Conservation (phyloP, 2,329 filamentous ascomycete genomes). For the Leptographium flavum region DNA sequence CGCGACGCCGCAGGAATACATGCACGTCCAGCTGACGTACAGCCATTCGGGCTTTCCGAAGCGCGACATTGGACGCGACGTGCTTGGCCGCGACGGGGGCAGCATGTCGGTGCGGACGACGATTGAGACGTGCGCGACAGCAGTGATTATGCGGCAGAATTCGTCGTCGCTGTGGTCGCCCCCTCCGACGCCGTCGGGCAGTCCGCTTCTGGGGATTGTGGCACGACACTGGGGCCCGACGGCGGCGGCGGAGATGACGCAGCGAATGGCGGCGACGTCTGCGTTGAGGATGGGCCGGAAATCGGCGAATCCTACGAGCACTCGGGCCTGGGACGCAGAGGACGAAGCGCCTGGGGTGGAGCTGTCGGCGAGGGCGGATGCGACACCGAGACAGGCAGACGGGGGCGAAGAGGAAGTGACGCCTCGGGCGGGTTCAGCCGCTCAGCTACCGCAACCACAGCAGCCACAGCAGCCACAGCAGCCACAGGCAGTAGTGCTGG, state of each 20-base stretch:
- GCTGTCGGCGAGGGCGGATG: not conserved
- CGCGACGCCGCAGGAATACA: constrained; percentile 29
- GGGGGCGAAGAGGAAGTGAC: constrained; percentile 6
- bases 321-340: not conserved
- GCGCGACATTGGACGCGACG: constrained; percentile 4
- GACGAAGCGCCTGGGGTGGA: too few species aligned
- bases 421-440: constrained; percentile 5
- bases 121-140: constrained; percentile 37
- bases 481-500: too few species aligned
- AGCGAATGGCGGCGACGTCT: constrained; percentile 13
- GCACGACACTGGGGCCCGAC: constrained; percentile 32
- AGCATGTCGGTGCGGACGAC: constrained; percentile 28
- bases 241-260: constrained; percentile 28
- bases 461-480: too few species aligned
- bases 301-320: constrained; percentile 1
- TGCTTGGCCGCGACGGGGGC: constrained; percentile 12
- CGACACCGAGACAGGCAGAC: not conserved
- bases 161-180: constrained; percentile 37
- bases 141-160: constrained; percentile 34
- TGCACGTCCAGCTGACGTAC: constrained; percentile 38
- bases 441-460: too few species aligned
- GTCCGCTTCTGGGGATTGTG: constrained; percentile 29
- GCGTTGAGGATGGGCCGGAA: constrained; percentile 1
- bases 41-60: constrained; percentile 40
- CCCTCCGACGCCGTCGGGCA: constrained; percentile 19